These are phyloP conservation scores for Citrus hindsii DNA, from an alignment of 345 rosid genomes.

Conservation along the genomic window DNA sequence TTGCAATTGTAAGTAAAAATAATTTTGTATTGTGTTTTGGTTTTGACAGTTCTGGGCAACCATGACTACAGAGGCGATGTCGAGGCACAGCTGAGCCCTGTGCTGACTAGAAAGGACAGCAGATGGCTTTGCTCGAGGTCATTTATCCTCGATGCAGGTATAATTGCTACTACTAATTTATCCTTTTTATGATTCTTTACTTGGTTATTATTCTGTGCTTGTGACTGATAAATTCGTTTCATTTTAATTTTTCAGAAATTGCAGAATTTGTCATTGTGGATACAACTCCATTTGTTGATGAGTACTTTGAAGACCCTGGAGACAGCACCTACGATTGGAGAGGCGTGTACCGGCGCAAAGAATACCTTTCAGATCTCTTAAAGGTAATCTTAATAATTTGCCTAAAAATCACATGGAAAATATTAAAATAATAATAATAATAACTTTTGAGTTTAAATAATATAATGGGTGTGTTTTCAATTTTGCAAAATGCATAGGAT, in stretches of 20 bases:
- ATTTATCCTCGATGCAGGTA: conserved; percentile 38
- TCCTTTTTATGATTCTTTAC: background rate
- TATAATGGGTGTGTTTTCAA: background rate
- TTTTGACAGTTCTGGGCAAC: conserved; percentile 48
- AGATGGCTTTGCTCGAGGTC: conserved; percentile 57
- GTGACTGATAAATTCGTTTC: too few relatives aligned
- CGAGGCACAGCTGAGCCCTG: conserved; percentile 53
- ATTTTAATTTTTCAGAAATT: conserved; percentile 17
- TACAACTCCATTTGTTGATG: conserved; percentile 38
- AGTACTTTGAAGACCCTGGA: conserved; percentile 35
- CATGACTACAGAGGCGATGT: conserved; percentile 60
- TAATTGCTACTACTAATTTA: background rate
- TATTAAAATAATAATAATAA: background rate
- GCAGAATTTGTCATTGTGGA: conserved; percentile 45
- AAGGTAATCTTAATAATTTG: conserved; percentile 22
- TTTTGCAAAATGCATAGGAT: conserved; percentile 21
- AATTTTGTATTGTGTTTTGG: too few relatives aligned
- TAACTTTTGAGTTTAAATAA: background rate
- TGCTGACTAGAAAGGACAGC: conserved; percentile 31
- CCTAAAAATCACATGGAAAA: background rate
- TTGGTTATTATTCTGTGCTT: background rate
- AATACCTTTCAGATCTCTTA: conserved; percentile 43
- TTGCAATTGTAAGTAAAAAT: background rate
- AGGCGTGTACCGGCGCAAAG: conserved; percentile 19
- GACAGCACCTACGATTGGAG: conserved; percentile 38